These are phyloP conservation scores for Cyclotella choctawhatcheeana DNA, from an alignment of 108 stramenopile species.

Conservation along the genomic window DNA sequence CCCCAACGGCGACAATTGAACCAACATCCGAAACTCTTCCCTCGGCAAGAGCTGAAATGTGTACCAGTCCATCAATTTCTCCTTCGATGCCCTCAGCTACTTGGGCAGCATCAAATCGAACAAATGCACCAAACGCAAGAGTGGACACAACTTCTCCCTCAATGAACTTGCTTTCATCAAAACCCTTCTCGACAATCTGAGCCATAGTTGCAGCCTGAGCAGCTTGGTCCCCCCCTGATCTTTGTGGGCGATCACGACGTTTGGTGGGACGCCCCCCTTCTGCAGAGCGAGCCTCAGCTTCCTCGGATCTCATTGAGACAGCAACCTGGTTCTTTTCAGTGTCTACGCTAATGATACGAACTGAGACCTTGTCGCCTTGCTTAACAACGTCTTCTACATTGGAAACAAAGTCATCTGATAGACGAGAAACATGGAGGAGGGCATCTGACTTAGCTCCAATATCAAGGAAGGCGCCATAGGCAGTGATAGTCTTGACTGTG, in stretches of 20 bases:
- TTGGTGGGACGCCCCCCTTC: constrained; percentile 43
- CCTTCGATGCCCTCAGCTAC: constrained; percentile 74
- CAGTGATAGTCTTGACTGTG: constrained; percentile 83
- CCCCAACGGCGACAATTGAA: constrained; percentile 67
- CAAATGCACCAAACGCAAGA: constrained; percentile 94
- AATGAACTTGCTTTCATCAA: constrained; percentile 76
- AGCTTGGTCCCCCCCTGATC: constrained; percentile 63
- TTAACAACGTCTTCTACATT: constrained; percentile 86
- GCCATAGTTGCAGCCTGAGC: constrained; percentile 66
- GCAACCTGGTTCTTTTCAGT: constrained; percentile 89
- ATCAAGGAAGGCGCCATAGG: constrained; percentile 95
- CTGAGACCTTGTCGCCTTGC: constrained; percentile 85
- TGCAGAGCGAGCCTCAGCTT: constrained; percentile 72
- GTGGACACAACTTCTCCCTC: constrained; percentile 90
- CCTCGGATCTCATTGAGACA: constrained; percentile 77
- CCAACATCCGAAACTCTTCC: constrained; percentile 67
- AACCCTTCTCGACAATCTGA: constrained; percentile 78
- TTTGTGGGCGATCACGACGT: constrained; percentile 57
- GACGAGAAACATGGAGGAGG: constrained; percentile 93
- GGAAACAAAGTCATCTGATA: constrained; percentile 85
- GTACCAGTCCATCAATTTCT: constrained; percentile 86
- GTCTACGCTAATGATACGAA: constrained; percentile 88
- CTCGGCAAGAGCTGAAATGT: constrained; percentile 78
- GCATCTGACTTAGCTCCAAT: constrained; percentile 92
- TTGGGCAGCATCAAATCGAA: constrained; percentile 80